These are phyloP conservation scores for Sclerotinia trifoliorum DNA, from an alignment of 2,329 filamentous ascomycete species.

Conservation along the genomic window DNA sequence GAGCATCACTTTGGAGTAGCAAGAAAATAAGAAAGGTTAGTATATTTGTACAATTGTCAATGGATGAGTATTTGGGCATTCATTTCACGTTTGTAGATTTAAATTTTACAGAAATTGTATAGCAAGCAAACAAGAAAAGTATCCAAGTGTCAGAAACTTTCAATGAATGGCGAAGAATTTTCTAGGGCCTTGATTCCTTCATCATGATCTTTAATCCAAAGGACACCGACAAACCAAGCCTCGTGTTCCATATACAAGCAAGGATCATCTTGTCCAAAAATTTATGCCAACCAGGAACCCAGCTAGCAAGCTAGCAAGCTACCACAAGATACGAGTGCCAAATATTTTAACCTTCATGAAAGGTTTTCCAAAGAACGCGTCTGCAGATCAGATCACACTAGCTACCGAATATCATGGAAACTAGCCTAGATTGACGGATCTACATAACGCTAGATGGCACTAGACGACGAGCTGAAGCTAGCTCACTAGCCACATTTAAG, in stretches of 20 bases:
- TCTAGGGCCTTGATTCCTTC: not conserved
- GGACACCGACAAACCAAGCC: not conserved
- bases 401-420: not conserved
- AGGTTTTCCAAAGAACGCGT: not conserved
- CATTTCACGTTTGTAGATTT: not conserved
- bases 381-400: not conserved
- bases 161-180: not conserved
- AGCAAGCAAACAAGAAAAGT: not conserved
- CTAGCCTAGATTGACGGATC: not conserved
- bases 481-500: not conserved
- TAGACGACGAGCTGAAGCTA: not conserved
- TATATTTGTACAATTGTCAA: no score
- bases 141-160: not conserved
- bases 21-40: not conserved
- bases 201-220: not conserved
- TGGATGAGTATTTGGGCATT: not conserved
- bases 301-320: not conserved
- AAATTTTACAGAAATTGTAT: not conserved
- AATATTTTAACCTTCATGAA: not conserved
- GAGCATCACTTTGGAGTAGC: constrained; percentile 7
- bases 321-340: not conserved
- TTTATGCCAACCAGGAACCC: not conserved
- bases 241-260: not conserved
- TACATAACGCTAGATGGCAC: not conserved
- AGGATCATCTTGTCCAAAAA: no score